Conservation (phyloP, 1,284 basidiomycete genomes). For the Malassezia globosa region DNA sequence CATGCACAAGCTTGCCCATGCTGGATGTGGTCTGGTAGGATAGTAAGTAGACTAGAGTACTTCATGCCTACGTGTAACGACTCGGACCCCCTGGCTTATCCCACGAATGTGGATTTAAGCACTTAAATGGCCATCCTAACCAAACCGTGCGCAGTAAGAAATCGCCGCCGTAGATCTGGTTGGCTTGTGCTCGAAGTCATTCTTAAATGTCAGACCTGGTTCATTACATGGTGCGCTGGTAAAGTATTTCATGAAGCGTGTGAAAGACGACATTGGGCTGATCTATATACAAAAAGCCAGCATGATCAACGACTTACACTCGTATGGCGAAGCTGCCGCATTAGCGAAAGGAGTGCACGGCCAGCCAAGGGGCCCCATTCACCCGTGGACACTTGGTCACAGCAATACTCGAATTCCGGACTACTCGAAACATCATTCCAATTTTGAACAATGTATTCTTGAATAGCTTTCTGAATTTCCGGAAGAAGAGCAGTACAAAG, state of each 20-base stretch:
- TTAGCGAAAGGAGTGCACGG: conserved; percentile 12
- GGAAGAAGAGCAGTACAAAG: conserved; percentile 50
- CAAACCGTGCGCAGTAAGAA: too few species aligned
- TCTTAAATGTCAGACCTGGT: too few species aligned
- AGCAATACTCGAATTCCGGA: conserved; percentile 38
- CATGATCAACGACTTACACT: too few species aligned
- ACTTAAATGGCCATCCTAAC: too few species aligned
- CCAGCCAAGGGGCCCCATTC: conserved; percentile 19
- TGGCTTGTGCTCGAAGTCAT: too few species aligned
- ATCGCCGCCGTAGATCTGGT: too few species aligned
- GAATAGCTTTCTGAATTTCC: conserved; percentile 32
- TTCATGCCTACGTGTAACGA: not conserved
- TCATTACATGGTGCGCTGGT: too few species aligned
- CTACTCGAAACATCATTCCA: conserved; percentile 31
- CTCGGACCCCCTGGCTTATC: too few species aligned
- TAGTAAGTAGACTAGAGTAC: too few species aligned
- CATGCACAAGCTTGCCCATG: conserved; percentile 32
- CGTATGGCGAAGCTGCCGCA: conserved; percentile 14
- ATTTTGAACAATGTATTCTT: conserved; percentile 33
- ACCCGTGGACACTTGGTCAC: conserved; percentile 35
- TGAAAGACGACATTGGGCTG: not conserved
- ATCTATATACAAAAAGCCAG: not conserved
- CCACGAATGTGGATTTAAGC: not conserved
- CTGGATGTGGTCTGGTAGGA: too few species aligned
- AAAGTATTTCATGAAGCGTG: too few species aligned